A percentile compares a stretch with the other conserved stretches of the same genome.
phyloP scores from a whole-genome alignment of 495 filamentous ascomycete genomes.

The Neurospora sp. region DNA sequence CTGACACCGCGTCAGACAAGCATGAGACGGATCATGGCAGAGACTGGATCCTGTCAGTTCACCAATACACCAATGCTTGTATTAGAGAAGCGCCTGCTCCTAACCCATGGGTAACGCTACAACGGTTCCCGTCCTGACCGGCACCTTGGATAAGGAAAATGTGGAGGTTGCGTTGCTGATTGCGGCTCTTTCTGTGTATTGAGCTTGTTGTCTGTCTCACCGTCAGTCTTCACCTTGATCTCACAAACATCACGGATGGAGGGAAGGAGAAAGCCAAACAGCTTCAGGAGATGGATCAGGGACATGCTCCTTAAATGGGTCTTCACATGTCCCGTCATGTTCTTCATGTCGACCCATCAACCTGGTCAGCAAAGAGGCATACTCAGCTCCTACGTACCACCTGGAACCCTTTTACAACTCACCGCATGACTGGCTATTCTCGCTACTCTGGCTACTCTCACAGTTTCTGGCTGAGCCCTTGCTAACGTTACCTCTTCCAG shows the following conservation, averaged over 20 bases:
- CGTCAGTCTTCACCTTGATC: not conserved
- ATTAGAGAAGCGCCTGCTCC: not conserved
- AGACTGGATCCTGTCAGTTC: not conserved
- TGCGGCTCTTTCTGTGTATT: not conserved
- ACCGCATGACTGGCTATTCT: too few species aligned
- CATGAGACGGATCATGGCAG: not conserved
- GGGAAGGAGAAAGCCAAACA: not conserved
- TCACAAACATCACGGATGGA: not conserved
- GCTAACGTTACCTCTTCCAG: not conserved
- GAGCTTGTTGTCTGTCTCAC: not conserved
- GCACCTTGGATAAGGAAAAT: not conserved
- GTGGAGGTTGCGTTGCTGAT: not conserved
- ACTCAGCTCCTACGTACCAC: not conserved
- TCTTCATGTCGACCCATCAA: not conserved
- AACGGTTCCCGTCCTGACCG: not conserved
- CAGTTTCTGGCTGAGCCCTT: not conserved
- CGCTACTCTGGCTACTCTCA: not conserved
- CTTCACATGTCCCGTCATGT: not conserved
- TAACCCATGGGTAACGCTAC: not conserved
- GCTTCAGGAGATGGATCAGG: not conserved
- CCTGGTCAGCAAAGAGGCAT: not conserved
- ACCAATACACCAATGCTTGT: not conserved
- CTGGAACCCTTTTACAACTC: not conserved
- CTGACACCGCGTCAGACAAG: not conserved
- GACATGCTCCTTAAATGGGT: not conserved